Base-by-base conservation (phyloP, 441 rosid species). In the Pelargonium myrrhifolium region DNA sequence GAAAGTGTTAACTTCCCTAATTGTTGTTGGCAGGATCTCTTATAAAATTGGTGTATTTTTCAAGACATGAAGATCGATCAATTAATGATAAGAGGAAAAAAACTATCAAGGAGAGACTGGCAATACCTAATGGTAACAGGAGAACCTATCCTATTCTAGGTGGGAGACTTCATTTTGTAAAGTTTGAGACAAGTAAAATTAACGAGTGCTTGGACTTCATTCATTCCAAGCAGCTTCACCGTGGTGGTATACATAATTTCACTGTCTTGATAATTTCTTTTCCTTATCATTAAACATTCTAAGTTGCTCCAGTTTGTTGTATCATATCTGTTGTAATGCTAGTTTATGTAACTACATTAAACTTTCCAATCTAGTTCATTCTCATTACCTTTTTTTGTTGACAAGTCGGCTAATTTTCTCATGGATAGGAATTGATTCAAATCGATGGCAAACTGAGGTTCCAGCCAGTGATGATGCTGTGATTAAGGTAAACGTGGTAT, bases 61-160 rank as follows among this genome's bases (percentile, higher is more conserved):
- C 99, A 78, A 86, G 99, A 77, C 99, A 85, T 26, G 98, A 89
- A 83, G 92, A 86, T 56, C 84, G 66, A 68, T 72, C 86, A 2
- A 79, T 71, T 75, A 74, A 78, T 65, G 90, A 89, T 76, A 85
- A 84, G 79, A 74, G 96, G 80, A 90, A 89, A 86, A 85, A 73
- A 83, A 82, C 80, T 62, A 65, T 78, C 58, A 87, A 87, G 84
- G 90, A 87, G 81, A 88, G 90, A 70, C 76, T 85, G 69, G 92
- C 92, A 59, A 80, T 95, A 42, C 78, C 84, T 26, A 92, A 86
- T 79, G 89, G 92, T 66, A 89, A 74, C 71, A 80, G 96, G 85
- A 87, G 96, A 82, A 90, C 89, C 79, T 87, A 86, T 76, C 98
- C 98, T 61, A 77, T 95, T 82, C 96, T 95, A 81, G 99, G 99